These are phyloP conservation scores for Penicillium salamii DNA, from an alignment of 495 filamentous ascomycete genomes.

Conservation along the genomic window DNA sequence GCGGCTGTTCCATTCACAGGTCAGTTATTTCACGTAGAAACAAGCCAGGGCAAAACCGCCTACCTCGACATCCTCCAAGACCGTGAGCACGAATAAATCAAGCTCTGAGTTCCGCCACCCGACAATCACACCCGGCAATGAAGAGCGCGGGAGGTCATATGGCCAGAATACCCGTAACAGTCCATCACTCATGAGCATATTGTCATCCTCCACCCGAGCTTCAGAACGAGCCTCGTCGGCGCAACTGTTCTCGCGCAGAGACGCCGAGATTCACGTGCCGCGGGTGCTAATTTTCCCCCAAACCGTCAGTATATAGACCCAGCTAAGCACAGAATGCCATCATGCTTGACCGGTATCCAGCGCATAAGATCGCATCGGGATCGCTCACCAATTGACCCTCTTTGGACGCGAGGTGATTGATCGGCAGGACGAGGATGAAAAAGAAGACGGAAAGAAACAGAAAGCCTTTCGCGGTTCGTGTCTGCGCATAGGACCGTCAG, in stretches of 20 bases:
- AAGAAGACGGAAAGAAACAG: slow-evolving; percentile 72
- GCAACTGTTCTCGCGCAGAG: slow-evolving; percentile 92
- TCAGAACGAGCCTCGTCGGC: slow-evolving; percentile 92
- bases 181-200: slow-evolving; percentile 76
- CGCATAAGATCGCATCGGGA: background rate
- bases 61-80: slow-evolving; percentile 91
- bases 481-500: slow-evolving; percentile 33
- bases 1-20: slow-evolving; percentile 39
- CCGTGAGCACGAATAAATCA: slow-evolving; percentile 85
- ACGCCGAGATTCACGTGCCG: slow-evolving; percentile 78
- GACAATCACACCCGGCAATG: slow-evolving; percentile 77
- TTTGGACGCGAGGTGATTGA: slow-evolving; percentile 66
- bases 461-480: slow-evolving; percentile 72
- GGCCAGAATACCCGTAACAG: slow-evolving; percentile 99
- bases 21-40: background rate
- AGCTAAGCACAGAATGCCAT: background rate
- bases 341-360: background rate
- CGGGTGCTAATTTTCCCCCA: slow-evolving; percentile 67
- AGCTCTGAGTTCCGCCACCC: slow-evolving; percentile 92
- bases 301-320: slow-evolving; percentile 6
- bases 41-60: background rate
- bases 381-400: slow-evolving; percentile 62
- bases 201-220: slow-evolving; percentile 66
- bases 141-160: slow-evolving; percentile 72
- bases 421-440: slow-evolving; percentile 69